Evolutionary conservation across 768 basidiomycete genomes (phyloP).

Genomic region (Ramaria rubella): DNA sequence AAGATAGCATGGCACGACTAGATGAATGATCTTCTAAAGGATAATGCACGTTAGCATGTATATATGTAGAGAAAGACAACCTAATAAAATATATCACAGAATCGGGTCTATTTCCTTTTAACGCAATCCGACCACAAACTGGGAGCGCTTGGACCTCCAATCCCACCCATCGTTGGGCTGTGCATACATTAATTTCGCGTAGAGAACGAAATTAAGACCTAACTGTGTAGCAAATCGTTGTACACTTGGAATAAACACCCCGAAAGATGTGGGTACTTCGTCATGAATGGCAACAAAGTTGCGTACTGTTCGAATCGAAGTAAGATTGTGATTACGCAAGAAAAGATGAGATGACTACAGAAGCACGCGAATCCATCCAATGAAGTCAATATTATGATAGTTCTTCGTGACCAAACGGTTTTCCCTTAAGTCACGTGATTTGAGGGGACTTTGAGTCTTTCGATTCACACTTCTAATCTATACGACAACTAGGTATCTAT

Average conservation of each 20-base stretch:
- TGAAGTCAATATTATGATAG: not conserved
- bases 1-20: constrained; percentile 58
- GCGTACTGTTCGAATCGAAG: constrained; percentile 32
- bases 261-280: constrained; percentile 57
- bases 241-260: constrained; percentile 66
- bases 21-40: not conserved
- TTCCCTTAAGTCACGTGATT: constrained; percentile 1
- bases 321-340: not conserved
- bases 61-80: not conserved
- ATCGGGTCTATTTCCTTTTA: constrained; percentile 51
- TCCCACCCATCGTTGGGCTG: constrained; percentile 70
- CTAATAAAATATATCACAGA: constrained; percentile 31
- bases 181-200: not conserved
- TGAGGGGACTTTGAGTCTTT: not conserved
- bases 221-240: constrained; percentile 65
- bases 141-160: constrained; percentile 56
- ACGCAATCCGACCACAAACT: constrained; percentile 45
- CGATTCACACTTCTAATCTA: not conserved
- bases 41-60: not conserved
- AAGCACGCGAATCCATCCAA: constrained; percentile 1
- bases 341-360: not conserved
- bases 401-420: not conserved
- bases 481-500: not conserved
- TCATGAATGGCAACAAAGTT: constrained; percentile 39
- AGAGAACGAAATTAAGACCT: constrained; percentile 12